Base-by-base conservation (phyloP, 805 yeast genomes). In the Wickerhamiella qilinensis region DNA sequence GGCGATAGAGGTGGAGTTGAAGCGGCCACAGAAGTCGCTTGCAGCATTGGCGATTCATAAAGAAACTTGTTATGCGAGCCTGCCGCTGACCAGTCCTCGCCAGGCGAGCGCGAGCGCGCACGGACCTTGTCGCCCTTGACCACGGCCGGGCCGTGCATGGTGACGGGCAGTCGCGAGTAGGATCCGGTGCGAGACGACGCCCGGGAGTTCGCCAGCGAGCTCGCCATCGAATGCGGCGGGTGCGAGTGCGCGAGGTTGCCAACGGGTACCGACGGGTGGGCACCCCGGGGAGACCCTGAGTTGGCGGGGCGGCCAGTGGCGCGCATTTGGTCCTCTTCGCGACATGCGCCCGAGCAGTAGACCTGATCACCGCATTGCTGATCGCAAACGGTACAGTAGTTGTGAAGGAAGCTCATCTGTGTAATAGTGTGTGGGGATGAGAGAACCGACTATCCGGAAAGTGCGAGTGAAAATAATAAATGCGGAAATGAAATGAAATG, bases 381-480 rank as follows among this genome's bases (percentile, higher is more conserved):
- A 48, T 71, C 76, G 55, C 78, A 72, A 41, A 68, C 74, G 35
- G 69, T 61, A 59, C 78, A 72, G 55, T 58, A 72, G 52, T 72
- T 77, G 50, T 65, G 68, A 45, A 60, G 11, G 25, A 22, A 22
- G 25, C 25, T 22, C 25, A 22, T 22, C 9, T 22, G 25, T 22
- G 11, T n/a, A n/a, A n/a, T n/a, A n/a, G n/a, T n/a, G n/a, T n/a
- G n/a, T n/a, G n/a, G n/a, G n/a, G n/a, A n/a, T n/a, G n/a, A n/a
- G n/a, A n/a, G n/a, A n/a, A n/a, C n/a, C n/a, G n/a, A n/a, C n/a
- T n/a, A n/a, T n/a, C n/a, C n/a, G n/a, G n/a, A n/a, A n/a, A n/a
- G n/a, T n/a, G n/a, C n/a, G n/a, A n/a, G n/a, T n/a, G n/a, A n/a
- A n/a, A n/a, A n/a, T n/a, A n/a, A n/a, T n/a, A n/a, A n/a, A n/a